Base-by-base conservation (phyloP, 768 basidiomycete genomes). In the Lactarius pseudohatsudake region DNA sequence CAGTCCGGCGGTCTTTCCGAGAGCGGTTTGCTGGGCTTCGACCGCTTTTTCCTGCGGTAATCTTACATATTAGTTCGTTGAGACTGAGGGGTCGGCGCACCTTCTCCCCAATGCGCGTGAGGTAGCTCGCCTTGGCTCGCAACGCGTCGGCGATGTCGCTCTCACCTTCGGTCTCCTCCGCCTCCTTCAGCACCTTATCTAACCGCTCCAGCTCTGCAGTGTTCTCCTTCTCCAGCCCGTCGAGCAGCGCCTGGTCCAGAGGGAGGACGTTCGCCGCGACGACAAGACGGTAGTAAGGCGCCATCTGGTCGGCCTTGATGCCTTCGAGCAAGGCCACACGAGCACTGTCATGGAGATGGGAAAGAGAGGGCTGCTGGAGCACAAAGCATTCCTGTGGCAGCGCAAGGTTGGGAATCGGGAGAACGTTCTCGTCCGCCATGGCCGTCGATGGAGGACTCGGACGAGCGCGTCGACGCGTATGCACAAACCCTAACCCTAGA, bases 1-100 rank as follows among this genome's bases (percentile, higher is more conserved):
- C 7, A 97, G 81, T 0, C 95, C 96, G 3, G 96, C 91, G 0
- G 92, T 96, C 79, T 97, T 97, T 77, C 91, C 88, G 18, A 97
- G 77, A 0, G 96, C 96, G 1, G 89, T 81, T 64, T 88, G 87
- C 73, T 95, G 88, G 0, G 96, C 94, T 54, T 84, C 85, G 18
- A 95, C 74, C 1, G 95, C 87, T n/a, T 81, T 80, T 53, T 95
- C 93, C 93, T 96, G 66, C 4, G 22, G 38, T 15, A 40, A 16
- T 40, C 3, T 13, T 13, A 40, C 11, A 40, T 1, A 16, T 40
- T 0, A 16, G 38, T 40, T 40, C 5, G 38, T 11, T 11, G 38
- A 15, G 16, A 5, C 16, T 40, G 15, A 15, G 15, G 15, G 9
- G 15, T 16, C 15, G 2, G 5, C 11, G 47, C 64, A 82, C 82